Conservation (phyloP, 2,329 filamentous ascomycete genomes). For the Madurella mycetomatis region DNA sequence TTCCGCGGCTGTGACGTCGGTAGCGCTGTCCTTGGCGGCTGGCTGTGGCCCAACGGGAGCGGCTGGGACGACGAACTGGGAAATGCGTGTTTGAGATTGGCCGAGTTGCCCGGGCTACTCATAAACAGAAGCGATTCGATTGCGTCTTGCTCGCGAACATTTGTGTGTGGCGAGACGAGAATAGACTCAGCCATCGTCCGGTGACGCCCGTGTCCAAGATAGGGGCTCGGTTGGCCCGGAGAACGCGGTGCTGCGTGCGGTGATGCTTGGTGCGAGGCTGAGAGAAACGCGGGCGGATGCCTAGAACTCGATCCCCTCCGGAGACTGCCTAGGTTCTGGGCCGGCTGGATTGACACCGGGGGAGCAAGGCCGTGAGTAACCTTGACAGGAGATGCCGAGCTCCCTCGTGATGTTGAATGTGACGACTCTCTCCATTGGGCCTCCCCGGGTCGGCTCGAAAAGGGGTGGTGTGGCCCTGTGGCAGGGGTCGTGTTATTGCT, state of each 20-base stretch:
- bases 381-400: conserved; percentile 33
- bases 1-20: conserved; percentile 49
- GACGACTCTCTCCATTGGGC: conserved; percentile 13
- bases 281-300: conserved; percentile 48
- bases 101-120: conserved; percentile 71
- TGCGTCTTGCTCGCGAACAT: conserved; percentile 71
- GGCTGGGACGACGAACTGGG: conserved; percentile 39
- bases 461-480: conserved; percentile 20
- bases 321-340: conserved; percentile 39
- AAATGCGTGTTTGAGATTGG: conserved; percentile 55
- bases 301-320: conserved; percentile 49
- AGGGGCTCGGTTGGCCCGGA: conserved; percentile 32
- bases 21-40: conserved; percentile 37
- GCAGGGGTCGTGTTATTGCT: conserved; percentile 33
- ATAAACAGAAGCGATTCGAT: conserved; percentile 77
- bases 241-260: conserved; percentile 34
- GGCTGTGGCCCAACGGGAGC: conserved; percentile 26
- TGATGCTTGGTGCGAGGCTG: conserved; percentile 45
- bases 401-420: conserved; percentile 17
- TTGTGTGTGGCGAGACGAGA: conserved; percentile 65
- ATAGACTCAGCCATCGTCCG: conserved; percentile 47
- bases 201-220: conserved; percentile 35
- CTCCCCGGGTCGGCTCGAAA: conserved; percentile 12
- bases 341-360: conserved; percentile 52
- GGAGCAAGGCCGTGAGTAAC: conserved; percentile 43